phyloP scores from a whole-genome alignment of 2,329 filamentous ascomycete species.

The Rutstroemia sydowiana region DNA sequence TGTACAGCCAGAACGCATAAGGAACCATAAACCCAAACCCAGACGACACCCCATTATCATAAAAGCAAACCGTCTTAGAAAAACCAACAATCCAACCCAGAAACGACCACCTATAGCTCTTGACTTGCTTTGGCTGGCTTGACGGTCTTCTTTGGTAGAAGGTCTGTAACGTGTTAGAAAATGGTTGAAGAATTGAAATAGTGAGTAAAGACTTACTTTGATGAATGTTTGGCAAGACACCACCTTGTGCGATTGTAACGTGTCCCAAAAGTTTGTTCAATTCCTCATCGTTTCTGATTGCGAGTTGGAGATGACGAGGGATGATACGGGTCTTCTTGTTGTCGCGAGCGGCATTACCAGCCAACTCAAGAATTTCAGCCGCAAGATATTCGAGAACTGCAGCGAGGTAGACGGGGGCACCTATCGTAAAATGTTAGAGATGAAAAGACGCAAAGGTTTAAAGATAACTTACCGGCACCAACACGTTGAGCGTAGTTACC shows the following conservation, averaged over 20 bases:
- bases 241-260: constrained; percentile 94
- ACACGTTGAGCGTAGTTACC: constrained; percentile 99
- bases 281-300: constrained; percentile 99
- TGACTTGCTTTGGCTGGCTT: constrained; percentile 73
- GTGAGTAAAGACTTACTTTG: constrained; percentile 61
- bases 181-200: not conserved
- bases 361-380: constrained; percentile 97
- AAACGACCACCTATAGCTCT: constrained; percentile 70
- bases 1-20: constrained; percentile 62
- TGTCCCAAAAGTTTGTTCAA: constrained; percentile 97
- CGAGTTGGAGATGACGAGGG: constrained; percentile 95
- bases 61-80: constrained; percentile 50
- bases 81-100: constrained; percentile 47
- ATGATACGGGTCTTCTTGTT: constrained; percentile 99
- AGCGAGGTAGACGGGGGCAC: constrained; percentile 91
- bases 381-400: constrained; percentile 98
- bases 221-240: constrained; percentile 95
- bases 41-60: constrained; percentile 67
- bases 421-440: constrained; percentile 31
- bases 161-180: constrained; percentile 53
- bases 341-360: constrained; percentile 96
- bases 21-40: constrained; percentile 69
- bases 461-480: constrained; percentile 65
- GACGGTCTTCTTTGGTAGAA: constrained; percentile 97
- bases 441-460: constrained; percentile 5